Conservation (phyloP, 305 asterid genomes). For the Ilex paraguariensis region DNA sequence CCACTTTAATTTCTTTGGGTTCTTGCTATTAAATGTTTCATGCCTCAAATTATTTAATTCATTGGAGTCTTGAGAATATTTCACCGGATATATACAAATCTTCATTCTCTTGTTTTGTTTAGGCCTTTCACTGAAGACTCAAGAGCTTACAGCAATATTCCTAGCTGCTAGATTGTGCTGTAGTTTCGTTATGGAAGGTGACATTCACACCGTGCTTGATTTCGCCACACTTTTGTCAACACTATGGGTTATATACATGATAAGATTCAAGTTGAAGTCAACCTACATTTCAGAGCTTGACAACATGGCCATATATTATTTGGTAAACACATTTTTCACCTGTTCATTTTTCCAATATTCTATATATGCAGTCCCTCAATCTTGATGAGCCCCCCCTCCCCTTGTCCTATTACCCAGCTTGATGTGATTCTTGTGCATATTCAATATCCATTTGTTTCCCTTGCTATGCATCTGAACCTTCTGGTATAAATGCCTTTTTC, state of each 20-base stretch:
- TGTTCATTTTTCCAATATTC: no score
- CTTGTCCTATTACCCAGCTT: no score
- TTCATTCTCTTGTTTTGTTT: constrained; percentile 6
- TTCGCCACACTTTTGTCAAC: constrained; percentile 67
- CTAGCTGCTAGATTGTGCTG: constrained; percentile 58
- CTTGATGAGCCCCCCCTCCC: no score
- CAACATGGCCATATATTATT: constrained; percentile 57
- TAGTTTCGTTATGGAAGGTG: constrained; percentile 68
- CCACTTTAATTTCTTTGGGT: no score
- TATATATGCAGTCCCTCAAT: no score
- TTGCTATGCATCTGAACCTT: background rate
- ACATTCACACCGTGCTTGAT: constrained; percentile 79
- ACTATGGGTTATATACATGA: constrained; percentile 82
- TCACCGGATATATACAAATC: no score
- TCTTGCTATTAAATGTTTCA: no score
- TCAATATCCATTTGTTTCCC: background rate
- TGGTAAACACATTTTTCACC: constrained; percentile 35
- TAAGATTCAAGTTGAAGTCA: constrained; percentile 57
- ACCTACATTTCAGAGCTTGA: constrained; percentile 64
- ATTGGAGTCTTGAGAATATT: no score
- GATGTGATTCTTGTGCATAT: background rate
- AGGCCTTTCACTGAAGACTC: constrained; percentile 85
- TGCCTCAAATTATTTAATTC: no score
- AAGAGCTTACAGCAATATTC: constrained; percentile 76
- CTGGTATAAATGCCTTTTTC: no score